Percentiles rank a stretch among this genome's conserved stretches.
Conservation (phyloP, 148 eudicot genomes). For the Rhododendron simsii region DNA sequence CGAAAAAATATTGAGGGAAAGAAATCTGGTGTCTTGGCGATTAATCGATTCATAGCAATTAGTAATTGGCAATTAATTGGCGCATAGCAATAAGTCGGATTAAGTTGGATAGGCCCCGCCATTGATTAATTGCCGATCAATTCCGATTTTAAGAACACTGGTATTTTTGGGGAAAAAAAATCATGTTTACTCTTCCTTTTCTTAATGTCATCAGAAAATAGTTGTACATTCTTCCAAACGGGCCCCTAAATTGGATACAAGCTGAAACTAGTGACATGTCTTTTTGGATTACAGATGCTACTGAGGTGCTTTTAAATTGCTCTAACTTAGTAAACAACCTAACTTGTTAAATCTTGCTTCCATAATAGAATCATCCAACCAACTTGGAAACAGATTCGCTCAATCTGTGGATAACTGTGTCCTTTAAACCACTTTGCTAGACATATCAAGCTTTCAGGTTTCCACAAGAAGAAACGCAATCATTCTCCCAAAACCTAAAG, state of each 20-base stretch:
- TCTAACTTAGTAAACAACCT: background rate
- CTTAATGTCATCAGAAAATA: background rate
- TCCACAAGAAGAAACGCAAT: background rate
- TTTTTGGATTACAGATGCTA: background rate
- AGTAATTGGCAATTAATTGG: no score
- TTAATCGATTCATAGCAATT: no score
- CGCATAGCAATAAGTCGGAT: no score
- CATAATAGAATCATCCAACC: background rate
- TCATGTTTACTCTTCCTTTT: background rate
- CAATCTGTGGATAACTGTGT: background rate
- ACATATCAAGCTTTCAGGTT: background rate
- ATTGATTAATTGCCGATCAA: no score
- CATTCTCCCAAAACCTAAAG: background rate
- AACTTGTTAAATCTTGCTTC: background rate
- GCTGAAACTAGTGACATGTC: background rate
- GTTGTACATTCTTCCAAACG: background rate
- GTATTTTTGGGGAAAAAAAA: no score
- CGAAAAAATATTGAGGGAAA: background rate
- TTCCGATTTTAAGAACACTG: no score
- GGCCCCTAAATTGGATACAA: background rate
- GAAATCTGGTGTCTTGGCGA: background rate
- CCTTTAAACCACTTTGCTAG: constrained; percentile 1
- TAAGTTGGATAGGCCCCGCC: no score
- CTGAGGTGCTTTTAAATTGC: background rate
- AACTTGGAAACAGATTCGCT: constrained; percentile 2